Evolutionary conservation across 176 grass and related monocot genomes (phyloP), one percentile per base, ranked within the genome.

Genomic region (Aechmea fasciata): DNA sequence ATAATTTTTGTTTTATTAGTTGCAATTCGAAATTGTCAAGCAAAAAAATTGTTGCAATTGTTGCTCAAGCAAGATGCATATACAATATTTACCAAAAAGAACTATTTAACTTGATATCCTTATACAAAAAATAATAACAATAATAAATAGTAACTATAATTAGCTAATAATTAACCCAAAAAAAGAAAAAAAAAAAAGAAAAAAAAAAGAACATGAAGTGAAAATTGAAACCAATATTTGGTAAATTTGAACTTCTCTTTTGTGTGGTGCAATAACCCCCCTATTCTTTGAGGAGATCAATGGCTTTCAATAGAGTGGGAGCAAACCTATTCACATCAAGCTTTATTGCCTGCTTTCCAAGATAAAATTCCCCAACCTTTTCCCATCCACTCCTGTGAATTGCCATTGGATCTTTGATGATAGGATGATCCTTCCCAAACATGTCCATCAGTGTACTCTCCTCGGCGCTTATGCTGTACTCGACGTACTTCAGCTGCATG

Each of bases 391-490:
- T 63, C 51, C 80, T 81, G 68, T 90, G 87, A 10, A 96, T 84
- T 1, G 82, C 29, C 17, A 78, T 81, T 0, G 91, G 91, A 50
- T 91, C 91, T 70, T 68, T 88, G 69, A 96, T 77, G 15, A 83
- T 87, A 0, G 79, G 79, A 64, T 88, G 80, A 47, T 96, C 82
- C 9, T 75, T 84, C 48, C 87, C 85, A 33, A 85, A 79, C 77
- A 85, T 83, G 26, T 83, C 80, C 67, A 79, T 82, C 20, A 91
- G 69, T 65, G 79, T 87, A 80, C 91, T 96, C 87, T 96, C 91
- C 48, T 88, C 87, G 13, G 65, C 74, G 1, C 68, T 28, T 17
- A 91, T 78, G 74, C 80, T 80, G 87, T 96, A 91, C 68, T 91
- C 80, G 1, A 96, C 3, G 84, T 96, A 96, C 13, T 68, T 48